Evolutionary conservation across 2,329 filamentous ascomycete species (phyloP).

Genomic region (Aspergillus sp.): DNA sequence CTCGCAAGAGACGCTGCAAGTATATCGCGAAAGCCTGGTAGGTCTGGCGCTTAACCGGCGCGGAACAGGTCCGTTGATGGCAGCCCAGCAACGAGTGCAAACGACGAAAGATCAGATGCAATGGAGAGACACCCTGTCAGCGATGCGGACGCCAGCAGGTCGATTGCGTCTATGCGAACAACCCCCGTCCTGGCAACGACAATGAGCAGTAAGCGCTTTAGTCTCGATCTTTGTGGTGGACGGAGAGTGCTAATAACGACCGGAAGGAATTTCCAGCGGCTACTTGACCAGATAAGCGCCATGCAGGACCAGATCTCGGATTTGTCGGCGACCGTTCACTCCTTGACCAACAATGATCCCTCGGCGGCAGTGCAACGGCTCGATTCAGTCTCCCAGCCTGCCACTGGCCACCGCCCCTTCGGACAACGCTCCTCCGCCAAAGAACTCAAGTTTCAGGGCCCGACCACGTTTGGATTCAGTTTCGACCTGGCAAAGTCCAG

Average conservation of each 20-base stretch:
- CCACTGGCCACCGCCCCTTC: slow-evolving; percentile 7
- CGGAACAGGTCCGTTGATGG: neutral
- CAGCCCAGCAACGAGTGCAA: slow-evolving; percentile 50
- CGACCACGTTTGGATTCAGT: slow-evolving; percentile 73
- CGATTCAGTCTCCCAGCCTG: neutral
- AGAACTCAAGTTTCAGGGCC: slow-evolving; percentile 65
- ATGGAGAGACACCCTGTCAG: slow-evolving; percentile 53
- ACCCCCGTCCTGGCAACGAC: neutral
- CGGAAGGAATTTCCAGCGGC: slow-evolving; percentile 15
- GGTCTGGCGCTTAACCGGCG: slow-evolving; percentile 9
- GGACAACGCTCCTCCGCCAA: slow-evolving; percentile 25
- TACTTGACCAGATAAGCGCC: slow-evolving; percentile 21
- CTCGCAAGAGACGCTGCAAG: slow-evolving; percentile 50
- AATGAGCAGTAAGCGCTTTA: slow-evolving; percentile 4
- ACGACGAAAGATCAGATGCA: slow-evolving; percentile 57
- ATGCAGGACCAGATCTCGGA: slow-evolving; percentile 62
- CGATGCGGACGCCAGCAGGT: slow-evolving; percentile 42
- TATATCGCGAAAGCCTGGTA: slow-evolving; percentile 58
- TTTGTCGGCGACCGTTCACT: slow-evolving; percentile 61
- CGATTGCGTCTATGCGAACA: slow-evolving; percentile 43
- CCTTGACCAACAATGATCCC: slow-evolving; percentile 43
- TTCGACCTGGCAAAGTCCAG: slow-evolving; percentile 78
- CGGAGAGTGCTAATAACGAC: no score
- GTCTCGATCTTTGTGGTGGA: no score
- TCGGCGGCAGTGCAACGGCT: neutral